These are phyloP conservation scores for Sambucus nigra DNA, from an alignment of 129 eudicot species.

Conservation along the genomic window DNA sequence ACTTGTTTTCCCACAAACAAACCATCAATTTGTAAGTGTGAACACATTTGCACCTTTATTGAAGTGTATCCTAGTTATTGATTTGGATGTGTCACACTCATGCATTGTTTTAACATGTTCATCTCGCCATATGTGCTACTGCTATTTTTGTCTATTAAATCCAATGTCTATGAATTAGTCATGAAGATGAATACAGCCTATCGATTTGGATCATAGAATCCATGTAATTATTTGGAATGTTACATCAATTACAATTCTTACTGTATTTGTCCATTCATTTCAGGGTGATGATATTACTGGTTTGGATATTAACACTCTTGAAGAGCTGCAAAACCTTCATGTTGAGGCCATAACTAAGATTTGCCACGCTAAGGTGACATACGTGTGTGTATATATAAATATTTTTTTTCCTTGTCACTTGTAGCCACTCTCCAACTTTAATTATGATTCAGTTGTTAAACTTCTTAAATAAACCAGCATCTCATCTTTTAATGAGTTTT, in stretches of 20 bases:
- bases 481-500: background rate
- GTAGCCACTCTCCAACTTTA: background rate
- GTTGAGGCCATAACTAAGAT: constrained; percentile 72
- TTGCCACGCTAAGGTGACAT: constrained; percentile 56
- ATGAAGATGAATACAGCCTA: background rate
- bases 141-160: background rate
- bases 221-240: background rate
- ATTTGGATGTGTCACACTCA: too few species aligned
- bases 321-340: constrained; percentile 55
- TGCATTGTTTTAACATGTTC: too few species aligned
- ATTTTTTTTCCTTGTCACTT: background rate
- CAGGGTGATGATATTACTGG: constrained; percentile 47
- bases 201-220: background rate
- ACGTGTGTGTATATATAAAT: background rate
- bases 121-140: background rate
- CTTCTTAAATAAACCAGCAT: background rate
- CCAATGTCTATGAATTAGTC: background rate
- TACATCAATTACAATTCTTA: background rate
- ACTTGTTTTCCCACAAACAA: background rate
- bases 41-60: too few species aligned
- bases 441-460: background rate
- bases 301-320: constrained; percentile 48
- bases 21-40: background rate
- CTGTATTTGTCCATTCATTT: constrained; percentile 5
- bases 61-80: too few species aligned